Evolutionary conservation across 805 yeast species (phyloP).

Genomic region (Sugiyamaella smithiae): DNA sequence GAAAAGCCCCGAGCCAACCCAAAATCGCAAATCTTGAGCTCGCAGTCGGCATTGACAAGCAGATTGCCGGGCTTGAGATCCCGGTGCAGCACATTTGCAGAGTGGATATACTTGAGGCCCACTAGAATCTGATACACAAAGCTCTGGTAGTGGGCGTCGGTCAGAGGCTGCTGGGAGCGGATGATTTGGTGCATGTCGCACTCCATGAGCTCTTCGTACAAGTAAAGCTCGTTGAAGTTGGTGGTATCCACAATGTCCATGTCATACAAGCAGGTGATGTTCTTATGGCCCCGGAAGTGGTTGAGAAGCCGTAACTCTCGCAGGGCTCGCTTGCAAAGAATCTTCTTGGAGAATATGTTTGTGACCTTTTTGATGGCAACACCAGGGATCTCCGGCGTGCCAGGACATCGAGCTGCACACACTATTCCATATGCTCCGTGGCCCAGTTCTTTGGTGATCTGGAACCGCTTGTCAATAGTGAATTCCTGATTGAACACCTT

Average conservation of each 20-base stretch:
- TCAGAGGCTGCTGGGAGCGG: slow-evolving; percentile 85
- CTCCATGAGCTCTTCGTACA: slow-evolving; percentile 97
- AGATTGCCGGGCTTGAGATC: slow-evolving; percentile 94
- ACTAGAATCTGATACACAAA: slow-evolving; percentile 89
- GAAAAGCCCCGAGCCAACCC: slow-evolving; percentile 69
- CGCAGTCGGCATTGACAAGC: slow-evolving; percentile 93
- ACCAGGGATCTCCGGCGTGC: slow-evolving; percentile 66
- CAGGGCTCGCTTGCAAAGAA: slow-evolving; percentile 85
- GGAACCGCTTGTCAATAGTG: slow-evolving; percentile 83
- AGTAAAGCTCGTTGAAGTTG: slow-evolving; percentile 83
- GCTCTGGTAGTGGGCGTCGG: slow-evolving; percentile 93
- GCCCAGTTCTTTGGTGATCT: slow-evolving; percentile 88
- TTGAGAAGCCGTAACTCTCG: slow-evolving; percentile 86
- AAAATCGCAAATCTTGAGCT: slow-evolving; percentile 92
- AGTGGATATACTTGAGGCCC: slow-evolving; percentile 85
- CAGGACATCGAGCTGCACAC: slow-evolving; percentile 84
- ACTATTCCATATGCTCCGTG: slow-evolving; percentile 98
- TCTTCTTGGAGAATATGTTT: slow-evolving; percentile 86
- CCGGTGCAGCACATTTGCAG: slow-evolving; percentile 89
- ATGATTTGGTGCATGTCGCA: slow-evolving; percentile 98
- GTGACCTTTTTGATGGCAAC: slow-evolving; percentile 97
- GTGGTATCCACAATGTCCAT: slow-evolving; percentile 81
- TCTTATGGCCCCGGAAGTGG: slow-evolving; percentile 94
- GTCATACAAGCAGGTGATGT: slow-evolving; percentile 92
- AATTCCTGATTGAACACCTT: slow-evolving; percentile 88